A percentile compares a stretch with the other conserved stretches of the same genome.
phyloP scores from a whole-genome alignment of 2,329 filamentous ascomycete species.

The Pyrenochaeta sp. region DNA sequence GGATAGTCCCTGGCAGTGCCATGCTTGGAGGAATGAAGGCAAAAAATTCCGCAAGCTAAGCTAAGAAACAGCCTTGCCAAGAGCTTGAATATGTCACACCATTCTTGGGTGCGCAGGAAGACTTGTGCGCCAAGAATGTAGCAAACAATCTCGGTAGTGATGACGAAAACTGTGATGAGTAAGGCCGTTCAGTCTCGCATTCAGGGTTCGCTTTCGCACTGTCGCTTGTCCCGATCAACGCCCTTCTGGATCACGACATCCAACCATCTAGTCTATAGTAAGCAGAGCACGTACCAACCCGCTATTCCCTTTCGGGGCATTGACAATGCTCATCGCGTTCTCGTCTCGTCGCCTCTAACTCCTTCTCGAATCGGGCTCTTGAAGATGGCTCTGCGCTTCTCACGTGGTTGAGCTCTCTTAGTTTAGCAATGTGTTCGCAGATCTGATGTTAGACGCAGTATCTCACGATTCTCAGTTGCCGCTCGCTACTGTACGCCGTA shows the following conservation, averaged over 20 bases:
- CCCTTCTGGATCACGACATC: not conserved
- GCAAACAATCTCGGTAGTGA: not conserved
- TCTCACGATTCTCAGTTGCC: not conserved
- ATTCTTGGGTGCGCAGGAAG: too few species aligned
- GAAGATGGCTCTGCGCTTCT: not conserved
- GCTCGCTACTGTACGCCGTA: not conserved
- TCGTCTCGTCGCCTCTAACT: not conserved
- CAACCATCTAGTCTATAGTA: not conserved
- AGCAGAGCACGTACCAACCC: not conserved
- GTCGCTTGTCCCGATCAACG: not conserved
- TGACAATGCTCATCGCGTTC: not conserved
- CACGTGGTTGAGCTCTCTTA: not conserved
- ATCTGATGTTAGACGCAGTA: not conserved
- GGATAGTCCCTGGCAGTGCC: constrained; percentile 7
- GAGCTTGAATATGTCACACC: not conserved
- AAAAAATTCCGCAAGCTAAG: not conserved
- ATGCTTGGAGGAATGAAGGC: not conserved
- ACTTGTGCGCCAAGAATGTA: not conserved
- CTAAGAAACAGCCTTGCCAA: not conserved
- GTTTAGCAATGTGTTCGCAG: not conserved
- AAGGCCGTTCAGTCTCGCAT: not conserved
- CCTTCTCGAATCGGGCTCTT: not conserved
- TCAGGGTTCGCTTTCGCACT: not conserved
- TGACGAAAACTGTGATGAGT: not conserved
- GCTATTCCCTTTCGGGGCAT: not conserved